Conservation (phyloP, 2,329 filamentous ascomycete genomes). For the Dactylellina drechsleri region DNA sequence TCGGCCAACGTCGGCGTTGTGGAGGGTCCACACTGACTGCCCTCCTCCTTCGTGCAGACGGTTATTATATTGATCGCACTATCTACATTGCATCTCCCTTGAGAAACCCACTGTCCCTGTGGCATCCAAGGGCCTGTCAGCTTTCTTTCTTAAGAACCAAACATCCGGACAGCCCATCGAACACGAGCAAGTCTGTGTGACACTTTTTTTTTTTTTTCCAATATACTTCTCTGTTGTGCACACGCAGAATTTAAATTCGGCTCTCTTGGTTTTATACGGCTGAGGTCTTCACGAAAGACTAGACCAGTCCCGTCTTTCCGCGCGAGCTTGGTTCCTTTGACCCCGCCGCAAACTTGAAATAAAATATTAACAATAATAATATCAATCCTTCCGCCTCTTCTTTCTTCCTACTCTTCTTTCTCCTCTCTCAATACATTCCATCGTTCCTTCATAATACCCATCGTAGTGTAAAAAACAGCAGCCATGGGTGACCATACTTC, state of each 20-base stretch:
- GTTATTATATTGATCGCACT: not conserved
- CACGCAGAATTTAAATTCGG: not conserved
- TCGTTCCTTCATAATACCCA: constrained; percentile 1
- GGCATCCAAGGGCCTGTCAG: constrained; percentile 38
- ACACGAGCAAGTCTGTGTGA: constrained; percentile 37
- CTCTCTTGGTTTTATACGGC: constrained; percentile 25
- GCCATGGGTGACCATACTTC: constrained; percentile 42
- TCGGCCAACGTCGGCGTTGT: constrained; percentile 18
- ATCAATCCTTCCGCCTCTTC: not conserved
- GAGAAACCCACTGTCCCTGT: constrained; percentile 24
- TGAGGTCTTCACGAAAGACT: constrained; percentile 30
- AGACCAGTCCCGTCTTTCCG: no score
- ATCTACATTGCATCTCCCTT: constrained; percentile 28
- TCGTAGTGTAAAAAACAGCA: constrained; percentile 8
- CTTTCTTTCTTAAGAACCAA: constrained; percentile 30
- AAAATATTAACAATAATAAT: not conserved
- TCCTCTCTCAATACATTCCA: not conserved
- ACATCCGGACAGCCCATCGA: constrained; percentile 35
- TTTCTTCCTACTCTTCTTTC: constrained; percentile 1
- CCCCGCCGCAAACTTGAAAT: not conserved
- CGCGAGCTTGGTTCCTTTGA: constrained; percentile 1
- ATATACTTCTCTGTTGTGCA: not conserved
- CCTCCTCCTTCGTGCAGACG: constrained; percentile 10
- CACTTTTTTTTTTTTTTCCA: constrained; percentile 22
- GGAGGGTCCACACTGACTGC: constrained; percentile 24